Conservation (phyloP, 257 asterid species). For the Solanum neorickii region DNA sequence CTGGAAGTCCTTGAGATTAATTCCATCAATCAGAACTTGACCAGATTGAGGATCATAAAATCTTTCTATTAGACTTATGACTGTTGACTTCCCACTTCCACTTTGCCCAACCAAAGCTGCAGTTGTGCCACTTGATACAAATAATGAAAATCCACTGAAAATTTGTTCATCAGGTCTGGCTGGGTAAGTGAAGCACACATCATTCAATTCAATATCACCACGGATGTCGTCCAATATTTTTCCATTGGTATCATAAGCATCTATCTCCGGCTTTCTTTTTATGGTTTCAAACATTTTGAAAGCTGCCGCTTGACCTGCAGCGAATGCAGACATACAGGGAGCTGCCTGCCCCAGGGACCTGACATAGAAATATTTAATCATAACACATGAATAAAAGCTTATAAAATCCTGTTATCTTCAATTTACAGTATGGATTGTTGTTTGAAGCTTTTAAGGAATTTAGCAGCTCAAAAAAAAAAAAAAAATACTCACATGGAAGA, state of each 20-base stretch:
- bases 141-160: conserved; percentile 54
- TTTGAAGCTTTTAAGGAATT: neutral
- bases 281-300: conserved; percentile 80
- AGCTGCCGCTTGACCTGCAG: conserved; percentile 79
- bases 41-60: conserved; percentile 75
- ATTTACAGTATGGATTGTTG: neutral
- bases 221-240: conserved; percentile 39
- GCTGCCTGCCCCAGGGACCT: conserved; percentile 84
- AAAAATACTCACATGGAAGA: conserved; percentile 58
- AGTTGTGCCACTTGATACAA: conserved; percentile 56
- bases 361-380: conserved; percentile 4
- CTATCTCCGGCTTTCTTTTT: conserved; percentile 54
- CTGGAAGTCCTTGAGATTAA: conserved; percentile 57
- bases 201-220: conserved; percentile 58
- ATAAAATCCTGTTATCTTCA: neutral
- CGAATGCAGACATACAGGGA: conserved; percentile 71
- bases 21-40: conserved; percentile 62
- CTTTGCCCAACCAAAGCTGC: conserved; percentile 87
- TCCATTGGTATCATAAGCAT: conserved; percentile 56
- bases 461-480: neutral
- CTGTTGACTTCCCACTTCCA: conserved; percentile 88
- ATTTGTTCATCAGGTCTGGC: conserved; percentile 67
- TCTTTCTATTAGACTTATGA: conserved; percentile 62
- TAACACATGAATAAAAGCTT: neutral
- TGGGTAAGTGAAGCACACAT: conserved; percentile 58